Conservation (phyloP, 2,329 filamentous ascomycete genomes). For the Cladosporium colombiae region DNA sequence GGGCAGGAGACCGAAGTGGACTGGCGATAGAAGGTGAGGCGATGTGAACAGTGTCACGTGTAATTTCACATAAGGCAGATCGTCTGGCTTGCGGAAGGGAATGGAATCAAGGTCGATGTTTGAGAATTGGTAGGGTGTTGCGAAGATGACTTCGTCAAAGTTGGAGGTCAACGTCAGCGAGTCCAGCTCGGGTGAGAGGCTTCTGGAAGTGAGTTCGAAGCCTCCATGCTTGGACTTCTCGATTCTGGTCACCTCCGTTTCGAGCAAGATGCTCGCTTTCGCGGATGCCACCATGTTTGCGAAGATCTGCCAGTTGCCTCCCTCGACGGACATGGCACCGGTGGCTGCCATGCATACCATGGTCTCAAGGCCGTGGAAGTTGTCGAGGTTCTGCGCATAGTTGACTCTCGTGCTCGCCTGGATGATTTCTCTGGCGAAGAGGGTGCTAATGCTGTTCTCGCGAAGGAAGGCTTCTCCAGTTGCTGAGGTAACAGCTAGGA, state of each 20-base stretch:
- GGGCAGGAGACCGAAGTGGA: constrained; percentile 68
- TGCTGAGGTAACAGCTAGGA: constrained; percentile 65
- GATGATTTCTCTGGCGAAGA: constrained; percentile 77
- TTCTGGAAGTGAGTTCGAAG: neutral
- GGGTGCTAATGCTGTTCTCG: constrained; percentile 64
- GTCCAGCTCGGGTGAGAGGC: constrained; percentile 8
- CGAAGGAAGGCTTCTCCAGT: constrained; percentile 74
- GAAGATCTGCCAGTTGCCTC: constrained; percentile 96
- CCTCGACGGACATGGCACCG: constrained; percentile 74
- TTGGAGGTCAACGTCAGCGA: neutral
- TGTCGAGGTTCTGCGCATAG: constrained; percentile 84
- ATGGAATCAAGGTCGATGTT: constrained; percentile 58
- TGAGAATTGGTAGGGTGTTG: constrained; percentile 80
- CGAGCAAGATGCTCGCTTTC: constrained; percentile 61
- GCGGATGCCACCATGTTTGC: constrained; percentile 72
- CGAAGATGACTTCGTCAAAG: constrained; percentile 68
- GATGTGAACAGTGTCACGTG: constrained; percentile 90
- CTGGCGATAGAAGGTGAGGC: constrained; percentile 67
- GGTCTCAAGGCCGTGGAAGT: constrained; percentile 84
- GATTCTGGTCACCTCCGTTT: constrained; percentile 68
- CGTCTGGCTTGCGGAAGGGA: constrained; percentile 60
- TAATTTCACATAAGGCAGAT: constrained; percentile 81
- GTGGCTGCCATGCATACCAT: constrained; percentile 92
- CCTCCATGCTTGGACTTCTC: constrained; percentile 29
- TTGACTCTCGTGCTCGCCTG: constrained; percentile 92